These are phyloP conservation scores for Suhomyces prunicola DNA, from an alignment of 805 yeast genomes.

Conservation along the genomic window DNA sequence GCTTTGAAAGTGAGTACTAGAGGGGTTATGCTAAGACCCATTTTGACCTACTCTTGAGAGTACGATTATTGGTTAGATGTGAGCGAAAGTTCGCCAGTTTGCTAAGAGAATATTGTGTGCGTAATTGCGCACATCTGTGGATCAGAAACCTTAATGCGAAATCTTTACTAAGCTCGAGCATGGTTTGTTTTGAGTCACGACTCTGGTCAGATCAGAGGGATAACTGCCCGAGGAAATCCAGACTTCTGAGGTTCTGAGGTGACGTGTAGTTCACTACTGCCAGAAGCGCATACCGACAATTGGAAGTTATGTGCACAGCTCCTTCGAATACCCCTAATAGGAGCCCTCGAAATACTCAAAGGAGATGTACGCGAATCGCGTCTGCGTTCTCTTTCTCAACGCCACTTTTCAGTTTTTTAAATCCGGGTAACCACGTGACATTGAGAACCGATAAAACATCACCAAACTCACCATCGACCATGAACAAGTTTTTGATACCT, in stretches of 20 bases:
- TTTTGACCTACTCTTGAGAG: background rate
- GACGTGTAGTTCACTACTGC: background rate
- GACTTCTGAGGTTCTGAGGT: too few relatives aligned
- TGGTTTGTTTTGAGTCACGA: background rate
- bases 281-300: background rate
- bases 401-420: background rate
- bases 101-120: background rate
- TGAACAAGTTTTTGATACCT: background rate
- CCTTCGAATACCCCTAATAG: background rate
- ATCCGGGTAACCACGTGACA: slow-evolving; percentile 6
- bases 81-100: background rate
- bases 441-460: background rate
- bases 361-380: background rate
- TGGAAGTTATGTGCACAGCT: background rate
- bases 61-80: background rate
- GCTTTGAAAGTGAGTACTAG: background rate
- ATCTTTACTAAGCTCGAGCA: background rate
- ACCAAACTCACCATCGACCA: slow-evolving; percentile 2
- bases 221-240: background rate
- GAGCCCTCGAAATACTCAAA: background rate
- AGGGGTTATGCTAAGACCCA: background rate
- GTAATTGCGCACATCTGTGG: background rate
- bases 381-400: background rate
- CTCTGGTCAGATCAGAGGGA: background rate
- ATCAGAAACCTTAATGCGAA: background rate